Percentiles rank a stretch among this genome's conserved stretches.
These are phyloP conservation scores for Pyrenopolyporus hunteri DNA, from an alignment of 495 filamentous ascomycete genomes.

Conservation along the genomic window DNA sequence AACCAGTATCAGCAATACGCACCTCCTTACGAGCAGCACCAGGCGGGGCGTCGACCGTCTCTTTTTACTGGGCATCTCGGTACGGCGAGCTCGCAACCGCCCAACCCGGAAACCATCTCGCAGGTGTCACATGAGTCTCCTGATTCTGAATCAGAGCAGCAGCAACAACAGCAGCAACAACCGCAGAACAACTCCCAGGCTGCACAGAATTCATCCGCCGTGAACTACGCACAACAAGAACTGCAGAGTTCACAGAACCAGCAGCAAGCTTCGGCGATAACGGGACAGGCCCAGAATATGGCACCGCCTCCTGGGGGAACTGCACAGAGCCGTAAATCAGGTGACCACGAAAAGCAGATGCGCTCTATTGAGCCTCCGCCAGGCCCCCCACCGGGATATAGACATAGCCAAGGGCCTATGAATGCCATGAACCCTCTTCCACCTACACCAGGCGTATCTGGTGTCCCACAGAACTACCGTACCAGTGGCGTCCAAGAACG, in stretches of 20 bases:
- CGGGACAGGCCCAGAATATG: slow-evolving; percentile 50
- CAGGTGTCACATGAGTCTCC: slow-evolving; percentile 69
- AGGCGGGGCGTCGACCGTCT: slow-evolving; percentile 38
- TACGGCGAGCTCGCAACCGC: slow-evolving; percentile 47
- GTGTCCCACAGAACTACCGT: slow-evolving; percentile 48
- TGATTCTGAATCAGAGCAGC: slow-evolving; percentile 52
- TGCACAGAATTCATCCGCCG: slow-evolving; percentile 46
- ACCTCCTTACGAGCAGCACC: slow-evolving; percentile 47
- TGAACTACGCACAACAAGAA: slow-evolving; percentile 44
- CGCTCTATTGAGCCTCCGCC: slow-evolving; percentile 52
- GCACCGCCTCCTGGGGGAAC: slow-evolving; percentile 54
- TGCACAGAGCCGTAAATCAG: slow-evolving; percentile 52
- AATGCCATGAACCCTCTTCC: slow-evolving; percentile 49
- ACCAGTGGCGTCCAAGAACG: slow-evolving; percentile 44
- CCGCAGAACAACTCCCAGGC: slow-evolving; percentile 47
- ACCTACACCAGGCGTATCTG: slow-evolving; percentile 44
- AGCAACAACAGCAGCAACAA: slow-evolving; percentile 18
- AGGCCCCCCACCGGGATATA: slow-evolving; percentile 55
- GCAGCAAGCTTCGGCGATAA: slow-evolving; percentile 31
- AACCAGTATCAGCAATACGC: slow-evolving; percentile 46
- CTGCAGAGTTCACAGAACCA: slow-evolving; percentile 48
- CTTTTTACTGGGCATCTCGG: slow-evolving; percentile 46
- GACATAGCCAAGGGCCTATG: slow-evolving; percentile 54
- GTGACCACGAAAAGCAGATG: slow-evolving; percentile 51
- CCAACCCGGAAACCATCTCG: slow-evolving; percentile 59